Evolutionary conservation across 2,329 filamentous ascomycete species (phyloP).

Genomic region (Colletotrichum endophyticum): DNA sequence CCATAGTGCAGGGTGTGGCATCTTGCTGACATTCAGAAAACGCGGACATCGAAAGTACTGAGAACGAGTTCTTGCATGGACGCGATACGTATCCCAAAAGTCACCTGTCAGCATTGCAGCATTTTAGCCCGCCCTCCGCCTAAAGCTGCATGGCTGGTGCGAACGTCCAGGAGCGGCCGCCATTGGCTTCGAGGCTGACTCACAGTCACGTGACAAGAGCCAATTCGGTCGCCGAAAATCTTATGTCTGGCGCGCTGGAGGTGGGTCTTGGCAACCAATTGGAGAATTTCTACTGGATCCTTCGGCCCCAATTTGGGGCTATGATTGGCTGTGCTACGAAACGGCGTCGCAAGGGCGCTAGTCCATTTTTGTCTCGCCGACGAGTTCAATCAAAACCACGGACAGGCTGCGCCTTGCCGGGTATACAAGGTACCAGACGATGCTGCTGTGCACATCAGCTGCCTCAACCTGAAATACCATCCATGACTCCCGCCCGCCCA

Average conservation of each 20-base stretch:
- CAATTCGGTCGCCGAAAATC: conserved; percentile 38
- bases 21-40: neutral
- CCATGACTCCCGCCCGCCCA: conserved; percentile 25
- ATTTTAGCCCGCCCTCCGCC: neutral
- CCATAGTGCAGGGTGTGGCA: neutral
- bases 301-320: accelerated
- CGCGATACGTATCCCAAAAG: neutral
- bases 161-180: neutral
- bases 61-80: neutral
- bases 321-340: conserved; percentile 32
- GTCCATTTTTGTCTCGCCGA: conserved; percentile 48
- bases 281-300: neutral
- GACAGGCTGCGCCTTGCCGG: conserved; percentile 22
- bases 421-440: neutral
- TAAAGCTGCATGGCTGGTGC: neutral
- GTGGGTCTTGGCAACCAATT: conserved; percentile 34
- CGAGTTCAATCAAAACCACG: conserved; percentile 24
- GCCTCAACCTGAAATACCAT: conserved; percentile 26
- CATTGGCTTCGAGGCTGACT: conserved; percentile 24
- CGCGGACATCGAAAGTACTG: neutral
- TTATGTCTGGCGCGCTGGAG: conserved; percentile 27
- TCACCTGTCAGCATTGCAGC: neutral
- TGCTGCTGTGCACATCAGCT: neutral
- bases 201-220: conserved; percentile 22
- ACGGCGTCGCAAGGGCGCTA: conserved; percentile 28